Base-by-base conservation (phyloP, 176 grass and related monocot species). In the Oryza longistaminata region DNA sequence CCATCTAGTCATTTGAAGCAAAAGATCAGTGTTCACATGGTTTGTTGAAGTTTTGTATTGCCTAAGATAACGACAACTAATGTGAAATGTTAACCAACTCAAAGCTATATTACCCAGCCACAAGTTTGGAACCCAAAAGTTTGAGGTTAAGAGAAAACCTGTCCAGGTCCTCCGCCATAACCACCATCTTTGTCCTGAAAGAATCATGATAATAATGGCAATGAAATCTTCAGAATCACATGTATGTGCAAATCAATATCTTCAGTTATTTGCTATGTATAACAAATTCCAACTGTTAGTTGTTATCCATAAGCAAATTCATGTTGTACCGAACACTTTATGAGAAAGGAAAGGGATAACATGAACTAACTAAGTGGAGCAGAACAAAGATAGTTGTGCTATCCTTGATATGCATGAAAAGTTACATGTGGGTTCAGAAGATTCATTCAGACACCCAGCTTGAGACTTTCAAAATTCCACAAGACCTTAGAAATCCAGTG, bases 141-240 rank as follows among this genome's bases (percentile, higher is more conserved):
- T 52, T 82, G 66, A 86, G 22, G 35, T 50, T 55, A 86, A 88
- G 74, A 88, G 53, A 61, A 52, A 93, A 98, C 93, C 96, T 98
- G 96, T 24, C 96, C 96, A 80, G 96, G 96, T 34, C 96, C 96
- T 65, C 96, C 96, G 68, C 79, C 74, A 87, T 98, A 95, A 83
- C 96, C 93, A 87, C 96, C 93, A 79, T 98, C 83, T 89, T 90
- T 92, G 81, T 98, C 93, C 90, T 97, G 85, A 64, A 88, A 73
- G 44, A 84, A 80, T 64, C 21, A 73, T 70, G 82, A 83, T 79
- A 68, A 85, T 24, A 82, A 69, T 62, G 17, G 19, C 19, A 62
- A 50, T 39, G 52, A 17, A 53, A 67, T 75, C 39, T 35, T 64
- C 71, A 74, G 21, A 84, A 68, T 27, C 42, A 25, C 10, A 82